Conservation (phyloP, 768 basidiomycete genomes). For the Galerina marginata region DNA sequence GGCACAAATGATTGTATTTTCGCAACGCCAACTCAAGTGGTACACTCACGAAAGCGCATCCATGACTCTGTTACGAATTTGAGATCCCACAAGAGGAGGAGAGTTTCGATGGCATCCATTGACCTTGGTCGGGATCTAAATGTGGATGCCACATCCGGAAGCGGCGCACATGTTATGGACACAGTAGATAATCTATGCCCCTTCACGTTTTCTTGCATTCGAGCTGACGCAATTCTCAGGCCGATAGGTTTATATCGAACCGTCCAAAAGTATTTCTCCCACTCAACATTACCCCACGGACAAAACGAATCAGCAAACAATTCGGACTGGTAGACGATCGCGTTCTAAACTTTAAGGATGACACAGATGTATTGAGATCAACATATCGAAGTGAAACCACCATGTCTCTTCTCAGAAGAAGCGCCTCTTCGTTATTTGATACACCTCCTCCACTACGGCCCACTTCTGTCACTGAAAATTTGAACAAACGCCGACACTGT, state of each 20-base stretch:
- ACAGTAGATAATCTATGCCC: constrained; percentile 12
- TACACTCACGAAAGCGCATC: constrained; percentile 17
- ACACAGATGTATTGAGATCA: constrained; percentile 22
- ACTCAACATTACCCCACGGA: constrained; percentile 67
- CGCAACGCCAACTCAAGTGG: constrained; percentile 18
- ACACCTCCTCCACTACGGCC: constrained; percentile 29
- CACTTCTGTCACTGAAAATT: constrained; percentile 63
- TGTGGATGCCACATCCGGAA: constrained; percentile 6
- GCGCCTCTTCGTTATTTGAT: constrained; percentile 56
- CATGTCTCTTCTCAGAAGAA: constrained; percentile 54
- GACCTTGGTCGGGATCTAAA: constrained; percentile 20
- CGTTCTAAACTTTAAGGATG: constrained; percentile 57
- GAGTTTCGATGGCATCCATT: constrained; percentile 22
- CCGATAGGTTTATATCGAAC: constrained; percentile 65
- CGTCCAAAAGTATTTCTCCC: constrained; percentile 57
- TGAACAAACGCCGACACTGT: constrained; percentile 59
- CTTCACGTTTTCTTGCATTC: neutral
- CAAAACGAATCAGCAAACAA: constrained; percentile 66
- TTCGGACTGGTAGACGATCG: constrained; percentile 65
- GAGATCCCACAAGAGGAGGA: constrained; percentile 28
- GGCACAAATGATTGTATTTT: constrained; percentile 16
- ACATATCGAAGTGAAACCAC: constrained; percentile 43
- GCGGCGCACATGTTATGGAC: constrained; percentile 13
- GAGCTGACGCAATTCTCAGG: constrained; percentile 34
- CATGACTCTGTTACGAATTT: constrained; percentile 31